These are phyloP conservation scores for Phytophthora crassamura DNA, from an alignment of 352 stramenopile genomes.

Conservation along the genomic window DNA sequence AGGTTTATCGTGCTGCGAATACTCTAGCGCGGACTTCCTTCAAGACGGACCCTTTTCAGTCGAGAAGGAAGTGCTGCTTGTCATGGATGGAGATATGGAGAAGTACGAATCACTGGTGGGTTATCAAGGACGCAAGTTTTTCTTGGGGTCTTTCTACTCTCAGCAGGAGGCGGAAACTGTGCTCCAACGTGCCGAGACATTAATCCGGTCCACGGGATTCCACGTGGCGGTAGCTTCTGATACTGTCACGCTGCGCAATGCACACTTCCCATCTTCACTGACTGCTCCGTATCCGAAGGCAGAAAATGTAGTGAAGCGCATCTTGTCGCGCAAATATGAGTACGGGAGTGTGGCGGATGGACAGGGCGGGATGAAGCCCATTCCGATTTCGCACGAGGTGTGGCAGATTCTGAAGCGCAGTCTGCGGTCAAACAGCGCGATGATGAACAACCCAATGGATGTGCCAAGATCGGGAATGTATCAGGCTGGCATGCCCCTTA, in stretches of 20 bases:
- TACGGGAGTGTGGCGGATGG: slow-evolving; percentile 49
- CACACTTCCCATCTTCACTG: slow-evolving; percentile 48
- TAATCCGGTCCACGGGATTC: slow-evolving; percentile 40
- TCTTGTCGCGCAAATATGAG: slow-evolving; percentile 62
- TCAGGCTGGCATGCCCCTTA: slow-evolving; percentile 26
- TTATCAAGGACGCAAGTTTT: slow-evolving; percentile 58
- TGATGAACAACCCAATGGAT: slow-evolving; percentile 32
- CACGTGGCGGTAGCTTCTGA: slow-evolving; percentile 40
- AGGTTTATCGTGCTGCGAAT: slow-evolving; percentile 40
- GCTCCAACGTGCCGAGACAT: slow-evolving; percentile 46
- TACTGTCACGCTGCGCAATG: slow-evolving; percentile 23
- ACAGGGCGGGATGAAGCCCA: slow-evolving; percentile 32
- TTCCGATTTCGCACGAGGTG: slow-evolving; percentile 55
- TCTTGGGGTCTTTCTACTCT: slow-evolving; percentile 54
- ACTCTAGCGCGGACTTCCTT: slow-evolving; percentile 44
- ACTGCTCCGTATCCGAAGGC: slow-evolving; percentile 47
- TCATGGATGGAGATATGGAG: slow-evolving; percentile 54
- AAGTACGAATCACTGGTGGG: slow-evolving; percentile 53
- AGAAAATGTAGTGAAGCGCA: slow-evolving; percentile 47
- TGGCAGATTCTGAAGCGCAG: slow-evolving; percentile 45
- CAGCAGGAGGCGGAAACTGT: slow-evolving; percentile 55
- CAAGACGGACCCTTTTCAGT: slow-evolving; percentile 50
- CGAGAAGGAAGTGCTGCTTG: slow-evolving; percentile 50
- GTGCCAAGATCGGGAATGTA: slow-evolving; percentile 19
- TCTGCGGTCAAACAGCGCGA: slow-evolving; percentile 28